phyloP scores from a whole-genome alignment of 2,329 filamentous ascomycete genomes.

The Parafenestella ontariensis region DNA sequence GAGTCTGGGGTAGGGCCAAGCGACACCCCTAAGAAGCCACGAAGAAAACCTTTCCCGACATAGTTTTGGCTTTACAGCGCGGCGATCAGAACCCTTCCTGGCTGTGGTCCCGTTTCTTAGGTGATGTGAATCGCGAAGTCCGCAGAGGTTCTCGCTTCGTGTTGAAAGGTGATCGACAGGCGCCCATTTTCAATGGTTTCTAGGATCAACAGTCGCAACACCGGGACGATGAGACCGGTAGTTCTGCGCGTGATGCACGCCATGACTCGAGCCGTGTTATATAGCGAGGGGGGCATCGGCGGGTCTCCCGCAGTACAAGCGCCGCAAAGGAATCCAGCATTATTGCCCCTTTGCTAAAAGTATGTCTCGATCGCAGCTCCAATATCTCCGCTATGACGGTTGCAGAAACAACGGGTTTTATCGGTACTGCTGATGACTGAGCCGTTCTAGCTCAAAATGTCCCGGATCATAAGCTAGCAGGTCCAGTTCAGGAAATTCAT shows the following conservation, averaged over 20 bases:
- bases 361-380: no score
- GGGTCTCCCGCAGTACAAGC: no score
- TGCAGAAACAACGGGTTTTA: neutral
- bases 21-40: neutral
- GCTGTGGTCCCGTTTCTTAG: neutral
- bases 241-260: neutral
- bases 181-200: neutral
- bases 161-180: neutral
- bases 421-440: neutral
- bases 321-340: no score
- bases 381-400: neutral
- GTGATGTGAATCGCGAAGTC: neutral
- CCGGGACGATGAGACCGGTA: neutral
- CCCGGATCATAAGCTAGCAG: conserved; percentile 9
- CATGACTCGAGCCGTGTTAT: neutral
- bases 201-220: neutral
- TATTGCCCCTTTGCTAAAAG: no score
- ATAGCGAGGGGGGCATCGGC: neutral
- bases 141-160: neutral
- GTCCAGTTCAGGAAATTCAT: conserved; percentile 10
- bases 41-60: neutral
- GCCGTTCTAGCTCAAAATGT: neutral
- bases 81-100: neutral
- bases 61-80: neutral
- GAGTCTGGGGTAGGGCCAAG: neutral